phyloP scores from a whole-genome alignment of 208 protist genomes.

The Leishmania aethiopica region DNA sequence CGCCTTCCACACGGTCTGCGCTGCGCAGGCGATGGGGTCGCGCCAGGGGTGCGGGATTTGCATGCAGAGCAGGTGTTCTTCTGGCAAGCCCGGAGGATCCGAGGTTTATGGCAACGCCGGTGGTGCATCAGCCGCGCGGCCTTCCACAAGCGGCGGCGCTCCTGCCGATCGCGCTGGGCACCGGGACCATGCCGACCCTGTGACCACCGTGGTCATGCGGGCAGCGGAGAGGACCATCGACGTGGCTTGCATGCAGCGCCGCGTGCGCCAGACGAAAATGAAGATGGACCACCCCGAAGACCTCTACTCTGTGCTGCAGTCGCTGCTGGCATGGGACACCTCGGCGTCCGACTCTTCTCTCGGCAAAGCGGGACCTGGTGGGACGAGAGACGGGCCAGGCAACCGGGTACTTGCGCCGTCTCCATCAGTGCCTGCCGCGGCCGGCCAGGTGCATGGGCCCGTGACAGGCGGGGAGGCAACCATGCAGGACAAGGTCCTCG shows the following conservation, averaged over 20 bases:
- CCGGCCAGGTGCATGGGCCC: constrained; percentile 10
- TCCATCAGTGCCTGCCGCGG: neutral
- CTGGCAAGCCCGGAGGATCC: neutral
- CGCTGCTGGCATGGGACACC: constrained; percentile 21
- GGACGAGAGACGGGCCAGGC: neutral
- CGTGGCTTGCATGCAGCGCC: constrained; percentile 28
- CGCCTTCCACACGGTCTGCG: constrained; percentile 69
- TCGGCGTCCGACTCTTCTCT: constrained; percentile 1
- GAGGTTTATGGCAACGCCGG: neutral
- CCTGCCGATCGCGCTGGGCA: neutral
- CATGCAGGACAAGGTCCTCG: constrained; percentile 9
- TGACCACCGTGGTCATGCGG: neutral
- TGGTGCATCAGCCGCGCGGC: neutral
- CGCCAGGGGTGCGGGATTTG: constrained; percentile 18
- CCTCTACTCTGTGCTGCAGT: constrained; percentile 40
- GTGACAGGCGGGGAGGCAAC: neutral
- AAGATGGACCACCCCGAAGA: constrained; percentile 29
- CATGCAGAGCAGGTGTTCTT: constrained; percentile 9
- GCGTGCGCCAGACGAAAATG: constrained; percentile 34
- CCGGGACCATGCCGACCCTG: neutral
- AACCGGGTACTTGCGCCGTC: constrained; percentile 22
- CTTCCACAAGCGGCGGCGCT: neutral
- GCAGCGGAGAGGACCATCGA: constrained; percentile 5
- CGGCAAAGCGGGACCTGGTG: neutral
- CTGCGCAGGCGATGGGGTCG: constrained; percentile 13